phyloP scores from a whole-genome alignment of 805 yeast genomes.

The Saturnispora gosingensis region DNA sequence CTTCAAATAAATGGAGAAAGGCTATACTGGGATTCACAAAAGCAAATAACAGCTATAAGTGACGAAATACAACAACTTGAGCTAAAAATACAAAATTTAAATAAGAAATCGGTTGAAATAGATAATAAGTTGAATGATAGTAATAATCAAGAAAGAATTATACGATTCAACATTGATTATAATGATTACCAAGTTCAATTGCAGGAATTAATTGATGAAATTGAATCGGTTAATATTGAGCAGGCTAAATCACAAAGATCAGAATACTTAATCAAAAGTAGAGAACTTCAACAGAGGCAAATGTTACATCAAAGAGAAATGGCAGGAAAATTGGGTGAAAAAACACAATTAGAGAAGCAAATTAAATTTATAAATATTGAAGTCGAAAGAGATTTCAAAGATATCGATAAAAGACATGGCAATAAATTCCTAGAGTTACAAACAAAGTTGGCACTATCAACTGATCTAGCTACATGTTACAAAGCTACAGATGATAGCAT shows the following conservation, averaged over 20 bases:
- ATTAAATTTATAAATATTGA: slow-evolving; percentile 46
- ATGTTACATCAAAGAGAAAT: slow-evolving; percentile 50
- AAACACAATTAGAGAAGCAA: slow-evolving; percentile 73
- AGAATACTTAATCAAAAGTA: slow-evolving; percentile 50
- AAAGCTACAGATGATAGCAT: slow-evolving; percentile 88
- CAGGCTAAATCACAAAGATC: slow-evolving; percentile 50
- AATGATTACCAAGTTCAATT: slow-evolving; percentile 37
- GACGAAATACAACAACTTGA: slow-evolving; percentile 2
- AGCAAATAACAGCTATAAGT: slow-evolving; percentile 21
- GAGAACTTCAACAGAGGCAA: slow-evolving; percentile 38
- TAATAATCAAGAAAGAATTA: slow-evolving; percentile 49
- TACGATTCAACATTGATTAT: slow-evolving; percentile 36
- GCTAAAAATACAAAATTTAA: slow-evolving; percentile 27
- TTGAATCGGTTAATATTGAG: slow-evolving; percentile 30
- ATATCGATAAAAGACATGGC: slow-evolving; percentile 54
- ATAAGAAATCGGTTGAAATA: slow-evolving; percentile 54
- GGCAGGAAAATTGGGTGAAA: slow-evolving; percentile 78
- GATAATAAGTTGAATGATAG: slow-evolving; percentile 48
- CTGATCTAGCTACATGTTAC: slow-evolving; percentile 72
- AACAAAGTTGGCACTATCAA: slow-evolving; percentile 64
- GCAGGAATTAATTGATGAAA: slow-evolving; percentile 15
- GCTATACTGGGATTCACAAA: slow-evolving; percentile 20
- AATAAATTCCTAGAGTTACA: slow-evolving; percentile 69
- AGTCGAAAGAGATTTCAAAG: slow-evolving; percentile 58
- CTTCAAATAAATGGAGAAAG: slow-evolving; percentile 28